Percentiles rank a stretch among this genome's conserved stretches.
Conservation (phyloP, 2,329 filamentous ascomycete species). For the Decorospora gaudefroyi region DNA sequence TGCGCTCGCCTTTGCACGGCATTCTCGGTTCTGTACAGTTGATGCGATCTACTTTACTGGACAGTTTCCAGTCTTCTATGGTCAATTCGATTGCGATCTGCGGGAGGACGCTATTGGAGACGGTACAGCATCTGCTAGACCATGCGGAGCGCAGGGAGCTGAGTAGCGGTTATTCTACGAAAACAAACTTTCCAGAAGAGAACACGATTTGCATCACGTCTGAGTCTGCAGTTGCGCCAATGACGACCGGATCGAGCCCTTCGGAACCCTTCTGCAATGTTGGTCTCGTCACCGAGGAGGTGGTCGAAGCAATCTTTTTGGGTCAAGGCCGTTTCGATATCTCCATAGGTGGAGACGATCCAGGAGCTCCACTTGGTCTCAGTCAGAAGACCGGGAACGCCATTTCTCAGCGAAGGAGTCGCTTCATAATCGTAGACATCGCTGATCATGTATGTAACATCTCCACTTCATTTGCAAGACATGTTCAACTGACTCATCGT, state of each 20-base stretch:
- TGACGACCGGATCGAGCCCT: background rate
- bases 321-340: constrained; percentile 11
- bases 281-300: constrained; percentile 14
- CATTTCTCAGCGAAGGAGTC: constrained; percentile 13
- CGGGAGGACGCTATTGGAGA: constrained; percentile 55
- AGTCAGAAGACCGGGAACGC: background rate
- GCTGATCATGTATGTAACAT: constrained; percentile 7
- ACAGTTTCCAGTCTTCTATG: constrained; percentile 51
- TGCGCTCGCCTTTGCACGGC: constrained; percentile 50
- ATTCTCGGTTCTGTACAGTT: constrained; percentile 53
- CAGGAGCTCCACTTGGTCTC: background rate
- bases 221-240: constrained; percentile 29
- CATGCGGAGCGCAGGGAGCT: constrained; percentile 26
- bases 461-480: no score
- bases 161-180: constrained; percentile 46
- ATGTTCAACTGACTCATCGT: no score
- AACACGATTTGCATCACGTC: constrained; percentile 25
- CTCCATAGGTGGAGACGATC: background rate
- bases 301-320: constrained; percentile 19
- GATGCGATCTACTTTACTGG: constrained; percentile 49
- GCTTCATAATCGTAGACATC: constrained; percentile 29
- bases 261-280: constrained; percentile 13
- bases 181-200: constrained; percentile 20
- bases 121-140: constrained; percentile 34
- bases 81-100: constrained; percentile 50